Evolutionary conservation across 1,139 yeast species (phyloP).

Genomic region (Pneumocystis wakefieldiae): DNA sequence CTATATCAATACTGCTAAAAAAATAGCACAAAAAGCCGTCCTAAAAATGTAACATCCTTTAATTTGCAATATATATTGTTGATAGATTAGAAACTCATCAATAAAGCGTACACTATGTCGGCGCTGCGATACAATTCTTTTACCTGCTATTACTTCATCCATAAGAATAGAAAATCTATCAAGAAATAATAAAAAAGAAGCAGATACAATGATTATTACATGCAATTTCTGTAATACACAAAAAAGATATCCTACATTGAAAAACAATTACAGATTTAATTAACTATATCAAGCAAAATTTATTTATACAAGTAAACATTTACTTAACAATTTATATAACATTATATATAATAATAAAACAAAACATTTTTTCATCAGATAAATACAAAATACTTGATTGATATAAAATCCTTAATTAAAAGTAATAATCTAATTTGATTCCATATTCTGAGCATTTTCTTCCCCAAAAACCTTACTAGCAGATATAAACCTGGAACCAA

Average conservation of each 20-base stretch:
- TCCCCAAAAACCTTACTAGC: slow-evolving; percentile 42
- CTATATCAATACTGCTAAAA: neutral
- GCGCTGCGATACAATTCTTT: neutral
- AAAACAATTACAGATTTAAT: neutral
- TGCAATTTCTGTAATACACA: neutral
- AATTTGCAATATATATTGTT: neutral
- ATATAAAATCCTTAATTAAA: neutral
- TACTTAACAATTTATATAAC: neutral
- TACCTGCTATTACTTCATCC: neutral
- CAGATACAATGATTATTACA: neutral
- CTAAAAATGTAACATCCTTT: neutral
- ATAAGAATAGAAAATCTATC: neutral
- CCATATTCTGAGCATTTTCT: slow-evolving; percentile 3
- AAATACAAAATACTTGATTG: neutral
- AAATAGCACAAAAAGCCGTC: neutral
- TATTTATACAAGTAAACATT: neutral
- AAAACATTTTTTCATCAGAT: neutral
- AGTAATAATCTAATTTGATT: neutral
- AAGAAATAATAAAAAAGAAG: neutral
- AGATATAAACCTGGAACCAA: slow-evolving; percentile 36
- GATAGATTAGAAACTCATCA: neutral
- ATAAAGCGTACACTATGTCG: neutral
- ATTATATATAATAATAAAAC: neutral
- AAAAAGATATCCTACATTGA: neutral
- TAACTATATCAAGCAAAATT: neutral